Evolutionary conservation across 2,329 filamentous ascomycete species (phyloP), one percentile per base, ranked within the genome.

Genomic region (Rutstroemia sp.): DNA sequence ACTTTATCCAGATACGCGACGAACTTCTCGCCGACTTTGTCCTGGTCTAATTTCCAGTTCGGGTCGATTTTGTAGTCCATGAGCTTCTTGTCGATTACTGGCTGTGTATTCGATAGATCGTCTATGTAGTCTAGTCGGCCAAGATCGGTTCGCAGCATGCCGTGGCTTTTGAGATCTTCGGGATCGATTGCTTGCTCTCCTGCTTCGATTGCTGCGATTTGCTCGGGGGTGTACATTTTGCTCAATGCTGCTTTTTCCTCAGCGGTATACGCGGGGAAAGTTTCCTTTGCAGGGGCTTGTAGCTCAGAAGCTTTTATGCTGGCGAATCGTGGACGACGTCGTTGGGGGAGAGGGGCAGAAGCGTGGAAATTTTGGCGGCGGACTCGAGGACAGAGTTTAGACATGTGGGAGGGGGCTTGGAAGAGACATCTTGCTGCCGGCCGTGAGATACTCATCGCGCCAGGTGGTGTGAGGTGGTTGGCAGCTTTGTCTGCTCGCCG

Each of bases 181-280:
- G 86, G 75, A 68, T 87, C 79, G 69, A 96, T 84, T 63, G 87
- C 83, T 59, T 80, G 75, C 73, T 96, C 92, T 65, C 87, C 91
- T 48, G 88, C 87, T 73, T 88, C 79, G 69, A 97, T 83, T 57
- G 91, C 89, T 56, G 82, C 83, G 64, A 95, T 78, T 75, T 97
- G 92, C 69, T 87, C 83, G 16, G 85, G 79, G 0, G 89, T 88
- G 76, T 96, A 97, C 64, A 80, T 81, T 67, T 82, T 73, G 57
- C 73, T 72, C 57, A 96, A 77, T 19, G 73, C 67, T 58, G 78
- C 77, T 67, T 82, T 80, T 68, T 94, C 85, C 61, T 84, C 78
- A 42, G 78, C 73, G 14, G 82, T 83, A 74, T 91, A 94, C 14
- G 80, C 76, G 60, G 83, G 78, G 66, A 84, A 84, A 45, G 73